These are phyloP conservation scores for Suhomyces bribrorum DNA, from an alignment of 1,139 yeast genomes.

Conservation along the genomic window DNA sequence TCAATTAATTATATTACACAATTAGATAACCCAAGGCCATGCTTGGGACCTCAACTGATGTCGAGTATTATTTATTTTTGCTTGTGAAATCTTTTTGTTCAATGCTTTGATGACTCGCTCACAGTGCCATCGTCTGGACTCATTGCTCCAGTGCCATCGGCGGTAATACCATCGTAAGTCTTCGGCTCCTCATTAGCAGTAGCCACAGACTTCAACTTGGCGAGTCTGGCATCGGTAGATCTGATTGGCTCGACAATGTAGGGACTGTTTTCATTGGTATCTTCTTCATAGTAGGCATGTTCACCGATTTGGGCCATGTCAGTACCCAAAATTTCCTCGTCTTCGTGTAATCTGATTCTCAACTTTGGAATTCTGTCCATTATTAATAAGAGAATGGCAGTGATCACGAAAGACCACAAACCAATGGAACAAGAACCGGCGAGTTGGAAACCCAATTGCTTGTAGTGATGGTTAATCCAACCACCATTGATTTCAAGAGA, in stretches of 20 bases:
- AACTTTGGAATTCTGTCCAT: constrained; percentile 84
- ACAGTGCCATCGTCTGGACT: constrained; percentile 24
- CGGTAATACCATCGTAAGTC: constrained; percentile 18
- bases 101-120: constrained; percentile 22
- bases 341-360: constrained; percentile 81
- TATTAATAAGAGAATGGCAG: constrained; percentile 65
- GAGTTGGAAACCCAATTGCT: constrained; percentile 89
- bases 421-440: constrained; percentile 79
- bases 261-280: constrained; percentile 27
- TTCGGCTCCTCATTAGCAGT: constrained; percentile 14
- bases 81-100: constrained; percentile 1
- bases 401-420: constrained; percentile 78
- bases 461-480: constrained; percentile 89
- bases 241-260: constrained; percentile 78
- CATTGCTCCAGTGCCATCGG: constrained; percentile 21
- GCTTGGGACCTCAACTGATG: no score
- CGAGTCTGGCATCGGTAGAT: constrained; percentile 50
- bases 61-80: no score
- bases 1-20: no score
- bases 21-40: no score
- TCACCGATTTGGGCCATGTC: constrained; percentile 90
- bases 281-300: constrained; percentile 63
- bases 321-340: constrained; percentile 87
- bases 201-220: constrained; percentile 34
- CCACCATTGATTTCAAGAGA: constrained; percentile 71